phyloP scores from a whole-genome alignment of 2,329 filamentous ascomycete genomes.

The Talaromyces albobiverticillius region DNA sequence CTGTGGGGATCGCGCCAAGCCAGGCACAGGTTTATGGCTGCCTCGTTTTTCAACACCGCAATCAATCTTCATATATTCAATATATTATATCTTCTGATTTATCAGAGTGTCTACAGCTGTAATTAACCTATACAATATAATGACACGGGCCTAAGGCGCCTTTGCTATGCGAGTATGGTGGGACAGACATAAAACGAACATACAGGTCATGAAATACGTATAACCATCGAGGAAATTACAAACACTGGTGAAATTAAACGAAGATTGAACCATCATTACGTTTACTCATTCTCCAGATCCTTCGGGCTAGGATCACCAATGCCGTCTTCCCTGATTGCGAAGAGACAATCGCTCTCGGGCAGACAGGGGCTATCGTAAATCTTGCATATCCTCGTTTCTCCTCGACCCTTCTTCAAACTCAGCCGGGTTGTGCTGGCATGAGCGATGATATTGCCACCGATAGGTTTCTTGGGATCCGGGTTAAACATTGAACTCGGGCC shows the following conservation, averaged over 20 bases:
- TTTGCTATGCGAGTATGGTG: conserved; percentile 5
- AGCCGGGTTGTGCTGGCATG: conserved; percentile 94
- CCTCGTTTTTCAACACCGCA: not conserved
- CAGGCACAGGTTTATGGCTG: not conserved
- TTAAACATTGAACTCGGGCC: conserved; percentile 98
- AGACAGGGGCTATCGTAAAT: conserved; percentile 98
- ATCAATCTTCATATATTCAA: not conserved
- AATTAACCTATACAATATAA: not conserved
- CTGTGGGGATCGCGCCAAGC: conserved; percentile 12
- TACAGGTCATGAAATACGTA: not conserved
- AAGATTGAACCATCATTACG: not conserved
- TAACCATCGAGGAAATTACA: not conserved
- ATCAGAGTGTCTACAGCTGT: not conserved
- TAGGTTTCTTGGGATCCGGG: conserved; percentile 97
- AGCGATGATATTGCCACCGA: conserved; percentile 97
- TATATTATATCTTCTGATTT: not conserved
- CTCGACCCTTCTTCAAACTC: conserved; percentile 92
- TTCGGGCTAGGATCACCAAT: conserved; percentile 96
- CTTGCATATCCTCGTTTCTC: conserved; percentile 95
- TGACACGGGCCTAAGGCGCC: not conserved
- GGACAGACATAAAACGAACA: not conserved
- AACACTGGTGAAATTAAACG: not conserved
- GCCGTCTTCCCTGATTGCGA: conserved; percentile 95
- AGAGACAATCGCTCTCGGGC: conserved; percentile 92
- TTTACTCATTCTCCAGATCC: conserved; percentile 79